phyloP scores from a whole-genome alignment of 2,329 filamentous ascomycete genomes.

The Lojkania enalia region DNA sequence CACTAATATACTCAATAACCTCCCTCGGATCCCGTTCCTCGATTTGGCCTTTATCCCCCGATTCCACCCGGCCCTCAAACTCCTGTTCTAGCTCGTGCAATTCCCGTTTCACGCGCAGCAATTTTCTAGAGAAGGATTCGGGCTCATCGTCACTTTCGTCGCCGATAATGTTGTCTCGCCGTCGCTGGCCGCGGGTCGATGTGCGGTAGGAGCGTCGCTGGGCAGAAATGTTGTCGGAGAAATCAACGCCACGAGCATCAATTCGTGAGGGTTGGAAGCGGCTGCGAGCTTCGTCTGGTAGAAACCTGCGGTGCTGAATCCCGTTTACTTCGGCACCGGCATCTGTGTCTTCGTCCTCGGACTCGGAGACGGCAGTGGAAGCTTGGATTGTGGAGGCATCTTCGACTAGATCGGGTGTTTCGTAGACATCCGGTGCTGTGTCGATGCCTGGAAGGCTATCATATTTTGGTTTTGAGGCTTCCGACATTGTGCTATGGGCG shows the following conservation, averaged over 20 bases:
- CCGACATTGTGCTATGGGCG: constrained; percentile 27
- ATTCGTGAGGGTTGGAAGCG: constrained; percentile 76
- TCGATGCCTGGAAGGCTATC: constrained; percentile 63
- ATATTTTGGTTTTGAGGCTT: constrained; percentile 40
- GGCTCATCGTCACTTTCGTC: constrained; percentile 70
- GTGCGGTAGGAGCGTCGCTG: constrained; percentile 80
- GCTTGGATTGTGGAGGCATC: constrained; percentile 79
- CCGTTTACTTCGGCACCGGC: constrained; percentile 34
- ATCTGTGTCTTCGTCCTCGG: constrained; percentile 65
- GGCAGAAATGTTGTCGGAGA: constrained; percentile 83
- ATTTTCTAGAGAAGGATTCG: constrained; percentile 75
- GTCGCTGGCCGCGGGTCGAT: constrained; percentile 66
- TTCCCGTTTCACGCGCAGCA: constrained; percentile 81
- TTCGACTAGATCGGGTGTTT: constrained; percentile 90
- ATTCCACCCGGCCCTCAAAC: constrained; percentile 56
- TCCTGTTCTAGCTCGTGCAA: constrained; percentile 67
- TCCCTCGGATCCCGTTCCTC: constrained; percentile 54
- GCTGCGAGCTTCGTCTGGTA: constrained; percentile 76
- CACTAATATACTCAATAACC: constrained; percentile 67
- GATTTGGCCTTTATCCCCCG: constrained; percentile 46
- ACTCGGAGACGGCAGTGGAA: constrained; percentile 44
- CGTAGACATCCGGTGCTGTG: constrained; percentile 91
- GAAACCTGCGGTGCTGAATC: constrained; percentile 76
- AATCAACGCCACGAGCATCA: constrained; percentile 78
- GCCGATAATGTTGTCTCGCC: constrained; percentile 66